Base-by-base conservation (phyloP, 345 rosid species). In the Combretum micranthum region DNA sequence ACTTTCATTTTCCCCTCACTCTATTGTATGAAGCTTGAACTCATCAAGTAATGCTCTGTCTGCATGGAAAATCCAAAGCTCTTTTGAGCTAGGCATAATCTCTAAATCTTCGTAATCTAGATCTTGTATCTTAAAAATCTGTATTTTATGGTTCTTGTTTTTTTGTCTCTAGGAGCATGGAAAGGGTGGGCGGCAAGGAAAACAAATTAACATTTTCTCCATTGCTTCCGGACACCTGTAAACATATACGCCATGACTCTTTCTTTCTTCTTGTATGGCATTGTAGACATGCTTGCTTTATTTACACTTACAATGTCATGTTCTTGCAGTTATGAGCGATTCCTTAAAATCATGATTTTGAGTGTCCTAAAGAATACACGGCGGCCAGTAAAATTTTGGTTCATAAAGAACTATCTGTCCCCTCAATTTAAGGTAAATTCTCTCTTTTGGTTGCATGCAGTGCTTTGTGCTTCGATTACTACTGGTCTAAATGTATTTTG, bases 161-260 rank as follows among this genome's bases (percentile, higher is more conserved):
- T 57, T 61, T 57, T 62, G 58, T 44, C 52, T 52, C 46, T 67
- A 85, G 97, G 87, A 72, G 65, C 77, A 69, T 65, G 74, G 75
- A 57, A 89, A 76, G 72, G 83, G 83, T 58, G 88, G 80, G 26
- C 84, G 90, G 57, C 83, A 62, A 56, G 99, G 97, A 74, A 84
- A 78, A 75, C 78, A 83, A 9, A 80, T 90, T 59, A 90, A 93
- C 68, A 87, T 93, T 32, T 93, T 90, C 61, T 93, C 99, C 54
- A 72, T 93, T 55, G 99, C 99, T 69, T 93, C 99, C 46, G 99
- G 99, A 55, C 99, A 93, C 77, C 76, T 93, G 99, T 93, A 83
- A 93, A 96, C 67, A 14, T 58, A 56, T 23, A 2, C 49, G 9
- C 9, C 39, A 32, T 4, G 39, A 7, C 6, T 22, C 65, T 58